Conservation (phyloP, 108 stramenopile genomes). For the Discostella pseudostelligera region DNA sequence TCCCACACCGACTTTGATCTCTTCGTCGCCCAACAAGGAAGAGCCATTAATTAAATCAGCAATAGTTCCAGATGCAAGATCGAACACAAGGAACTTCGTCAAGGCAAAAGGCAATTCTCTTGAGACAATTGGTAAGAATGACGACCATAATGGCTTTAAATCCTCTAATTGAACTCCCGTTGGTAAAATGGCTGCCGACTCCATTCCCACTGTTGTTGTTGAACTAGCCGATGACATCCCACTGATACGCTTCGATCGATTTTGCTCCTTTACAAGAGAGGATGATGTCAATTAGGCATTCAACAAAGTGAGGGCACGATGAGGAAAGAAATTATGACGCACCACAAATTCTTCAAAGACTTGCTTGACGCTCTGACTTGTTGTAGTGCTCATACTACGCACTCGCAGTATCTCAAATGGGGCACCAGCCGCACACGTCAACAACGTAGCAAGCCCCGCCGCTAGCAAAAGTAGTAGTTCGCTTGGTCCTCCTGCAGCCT, state of each 20-base stretch:
- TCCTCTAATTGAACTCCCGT: constrained; percentile 33
- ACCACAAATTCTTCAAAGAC: constrained; percentile 69
- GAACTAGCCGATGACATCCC: too few relatives aligned
- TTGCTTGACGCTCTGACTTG: constrained; percentile 50
- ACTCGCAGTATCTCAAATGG: constrained; percentile 80
- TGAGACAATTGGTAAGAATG: constrained; percentile 72
- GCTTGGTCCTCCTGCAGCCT: constrained; percentile 34
- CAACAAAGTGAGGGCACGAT: neutral
- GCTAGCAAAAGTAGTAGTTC: constrained; percentile 73
- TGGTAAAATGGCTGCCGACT: neutral
- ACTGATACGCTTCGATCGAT: constrained; percentile 22
- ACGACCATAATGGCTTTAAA: constrained; percentile 69
- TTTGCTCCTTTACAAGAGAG: constrained; percentile 24
- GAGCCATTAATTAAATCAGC: constrained; percentile 59
- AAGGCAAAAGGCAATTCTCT: constrained; percentile 89
- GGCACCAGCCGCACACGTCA: constrained; percentile 63
- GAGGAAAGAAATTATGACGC: neutral
- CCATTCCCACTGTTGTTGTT: constrained; percentile 4
- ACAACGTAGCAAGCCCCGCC: constrained; percentile 66
- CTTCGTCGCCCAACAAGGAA: constrained; percentile 49
- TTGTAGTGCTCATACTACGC: constrained; percentile 67
- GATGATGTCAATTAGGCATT: neutral
- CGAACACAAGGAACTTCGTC: constrained; percentile 84
- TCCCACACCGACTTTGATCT: constrained; percentile 80
- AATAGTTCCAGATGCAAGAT: constrained; percentile 61